phyloP scores from a whole-genome alignment of 805 yeast species.

The Torulaspora gathmanii region DNA sequence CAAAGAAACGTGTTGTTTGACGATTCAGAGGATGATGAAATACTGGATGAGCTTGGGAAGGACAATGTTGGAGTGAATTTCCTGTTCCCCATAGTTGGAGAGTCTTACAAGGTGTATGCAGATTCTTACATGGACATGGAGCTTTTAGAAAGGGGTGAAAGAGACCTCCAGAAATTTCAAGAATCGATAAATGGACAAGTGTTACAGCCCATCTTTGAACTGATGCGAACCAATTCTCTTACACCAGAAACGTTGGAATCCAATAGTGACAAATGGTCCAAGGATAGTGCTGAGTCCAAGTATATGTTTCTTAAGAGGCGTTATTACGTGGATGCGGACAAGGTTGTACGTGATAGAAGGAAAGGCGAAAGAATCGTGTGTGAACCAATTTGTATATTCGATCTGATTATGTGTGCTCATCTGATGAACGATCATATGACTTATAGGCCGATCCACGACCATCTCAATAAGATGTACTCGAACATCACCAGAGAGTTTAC shows the following conservation, averaged over 20 bases:
- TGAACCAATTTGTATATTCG: conserved; percentile 30
- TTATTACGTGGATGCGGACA: conserved; percentile 21
- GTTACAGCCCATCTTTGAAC: conserved; percentile 27
- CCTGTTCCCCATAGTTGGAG: conserved; percentile 19
- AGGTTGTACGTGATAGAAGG: conserved; percentile 23
- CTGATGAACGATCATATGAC: conserved; percentile 30
- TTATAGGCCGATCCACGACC: conserved; percentile 15
- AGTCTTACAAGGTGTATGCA: conserved; percentile 16
- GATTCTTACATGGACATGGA: conserved; percentile 16
- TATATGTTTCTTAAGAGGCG: conserved; percentile 22
- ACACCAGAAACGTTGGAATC: conserved; percentile 20
- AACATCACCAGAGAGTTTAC: conserved; percentile 26
- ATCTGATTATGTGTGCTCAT: conserved; percentile 31
- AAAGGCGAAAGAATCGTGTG: conserved; percentile 25
- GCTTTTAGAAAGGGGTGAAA: conserved; percentile 23
- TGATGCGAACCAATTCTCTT: conserved; percentile 22
- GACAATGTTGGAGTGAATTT: conserved; percentile 3
- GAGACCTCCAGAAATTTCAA: conserved; percentile 21
- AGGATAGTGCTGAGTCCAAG: conserved; percentile 21
- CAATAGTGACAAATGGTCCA: conserved; percentile 20
- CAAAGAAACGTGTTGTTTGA: conserved; percentile 5
- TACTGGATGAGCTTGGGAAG: neutral
- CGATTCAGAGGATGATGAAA: conserved; percentile 5
- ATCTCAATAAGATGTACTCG: conserved; percentile 21
- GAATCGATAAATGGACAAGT: conserved; percentile 26